Base-by-base conservation (phyloP, 208 protist genomes). In the Leishmania major region DNA sequence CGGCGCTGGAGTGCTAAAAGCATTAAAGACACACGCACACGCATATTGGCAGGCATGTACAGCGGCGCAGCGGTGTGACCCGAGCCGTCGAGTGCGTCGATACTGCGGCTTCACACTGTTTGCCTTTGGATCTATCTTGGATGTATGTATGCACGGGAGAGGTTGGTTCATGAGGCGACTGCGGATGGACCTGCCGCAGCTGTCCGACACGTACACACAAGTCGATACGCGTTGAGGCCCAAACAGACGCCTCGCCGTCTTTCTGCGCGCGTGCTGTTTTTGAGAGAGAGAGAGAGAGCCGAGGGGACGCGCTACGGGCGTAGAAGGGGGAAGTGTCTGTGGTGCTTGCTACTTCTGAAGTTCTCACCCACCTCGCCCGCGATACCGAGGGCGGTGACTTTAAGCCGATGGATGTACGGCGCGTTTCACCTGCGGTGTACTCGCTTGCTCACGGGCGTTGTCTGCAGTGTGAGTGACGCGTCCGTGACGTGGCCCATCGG, bases 1-100 rank as follows among this genome's bases (percentile, higher is more conserved):
- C 78, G 31, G 49, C 85, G n/a, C 84, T 98, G 15, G 87, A 95
- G 72, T 97, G 93, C 84, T 98, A 69, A 67, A 15, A 4, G 15
- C 35, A 13, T 47, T 37, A 73, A 43, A 73, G 22, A 28, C 40
- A 51, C 67, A n/a, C 66, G 40, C 17, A 71, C 15, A 70, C 13
- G 40, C 35, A 70, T 13, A 71, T 28, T 49, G 45, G 3, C 35
- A 73, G 35, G n/a, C 15, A 77, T 77, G 72, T 28, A 37, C 49
- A 57, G n/a, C n/a, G 22, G 31, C 15, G 31, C 35, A 45, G 22
- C 25, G 17, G 69, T 53, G 40, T 17, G 28, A 77, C 17, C 31
- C 31, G 49, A 8, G 45, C 4, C 0, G n/a, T 40, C 19, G 72
- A 77, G 13, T n/a, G n/a, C 43, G 47, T 35, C 47, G 15, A 49